phyloP scores from a whole-genome alignment of 345 rosid species.

The Acer yangbiense region DNA sequence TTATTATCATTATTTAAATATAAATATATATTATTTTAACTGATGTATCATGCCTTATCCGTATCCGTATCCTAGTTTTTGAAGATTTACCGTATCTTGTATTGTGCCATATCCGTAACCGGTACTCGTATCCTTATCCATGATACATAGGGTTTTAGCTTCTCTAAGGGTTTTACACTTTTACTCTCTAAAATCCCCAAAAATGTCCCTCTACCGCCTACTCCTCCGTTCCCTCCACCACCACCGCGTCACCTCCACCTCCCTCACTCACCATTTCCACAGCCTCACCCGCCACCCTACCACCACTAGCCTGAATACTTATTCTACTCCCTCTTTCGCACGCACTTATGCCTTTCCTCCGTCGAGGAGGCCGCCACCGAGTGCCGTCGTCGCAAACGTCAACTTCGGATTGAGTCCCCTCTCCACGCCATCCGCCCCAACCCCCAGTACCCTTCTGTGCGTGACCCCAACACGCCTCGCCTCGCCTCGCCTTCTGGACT shows the following conservation, averaged over 20 bases:
- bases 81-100: too few species aligned
- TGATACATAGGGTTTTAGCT: slow-evolving; percentile 3
- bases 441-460: slow-evolving; percentile 48
- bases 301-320: slow-evolving; percentile 5
- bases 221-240: slow-evolving; percentile 41
- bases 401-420: slow-evolving; percentile 90
- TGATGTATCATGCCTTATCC: too few species aligned
- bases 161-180: neutral
- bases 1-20: too few species aligned
- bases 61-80: too few species aligned
- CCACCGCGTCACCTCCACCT: slow-evolving; percentile 14
- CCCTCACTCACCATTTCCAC: slow-evolving; percentile 26
- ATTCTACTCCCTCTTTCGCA: slow-evolving; percentile 21
- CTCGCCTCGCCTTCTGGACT: slow-evolving; percentile 85
- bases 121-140: too few species aligned
- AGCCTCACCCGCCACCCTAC: slow-evolving; percentile 23
- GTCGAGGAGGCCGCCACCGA: slow-evolving; percentile 97
- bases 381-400: slow-evolving; percentile 88
- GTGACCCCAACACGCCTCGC: slow-evolving; percentile 94
- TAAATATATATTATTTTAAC: too few species aligned
- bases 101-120: too few species aligned
- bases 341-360: slow-evolving; percentile 72
- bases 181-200: neutral
- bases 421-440: slow-evolving; percentile 79
- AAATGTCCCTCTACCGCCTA: slow-evolving; percentile 59